phyloP scores from a whole-genome alignment of 257 asterid species.

The Echium plantagineum region DNA sequence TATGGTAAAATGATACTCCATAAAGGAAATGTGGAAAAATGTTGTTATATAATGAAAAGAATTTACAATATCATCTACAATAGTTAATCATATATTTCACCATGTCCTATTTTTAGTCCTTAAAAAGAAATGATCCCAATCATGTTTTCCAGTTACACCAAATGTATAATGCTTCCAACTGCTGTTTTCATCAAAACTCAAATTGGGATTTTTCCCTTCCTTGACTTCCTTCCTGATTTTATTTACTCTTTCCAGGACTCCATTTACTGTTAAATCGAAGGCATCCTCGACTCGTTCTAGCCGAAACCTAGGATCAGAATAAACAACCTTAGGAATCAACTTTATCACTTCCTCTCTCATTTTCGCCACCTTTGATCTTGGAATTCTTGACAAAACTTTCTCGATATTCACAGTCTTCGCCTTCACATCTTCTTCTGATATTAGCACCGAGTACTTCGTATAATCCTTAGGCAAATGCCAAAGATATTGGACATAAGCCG shows the following conservation, averaged over 20 bases:
- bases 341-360: conserved; percentile 73
- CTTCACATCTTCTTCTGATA: conserved; percentile 54
- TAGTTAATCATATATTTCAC: not conserved
- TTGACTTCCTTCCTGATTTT: conserved; percentile 30
- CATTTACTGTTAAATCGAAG: conserved; percentile 52
- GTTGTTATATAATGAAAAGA: not conserved
- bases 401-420: conserved; percentile 41
- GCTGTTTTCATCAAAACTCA: conserved; percentile 39
- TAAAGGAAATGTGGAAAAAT: too few species aligned
- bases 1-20: too few species aligned
- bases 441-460: conserved; percentile 49
- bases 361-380: conserved; percentile 27
- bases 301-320: conserved; percentile 49
- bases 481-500: conserved; percentile 70
- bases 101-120: conserved; percentile 15
- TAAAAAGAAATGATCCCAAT: conserved; percentile 62
- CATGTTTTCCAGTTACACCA: conserved; percentile 44
- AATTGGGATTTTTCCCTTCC: conserved; percentile 28
- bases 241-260: conserved; percentile 41
- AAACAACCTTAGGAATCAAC: conserved; percentile 60
- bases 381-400: conserved; percentile 29
- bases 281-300: conserved; percentile 51
- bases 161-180: conserved; percentile 79
- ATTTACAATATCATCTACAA: not conserved
- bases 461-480: conserved; percentile 67